A percentile compares a stretch with the other conserved stretches of the same genome.
Conservation (phyloP, 75 land plant genomes). For the Selaginella tamariscina region DNA sequence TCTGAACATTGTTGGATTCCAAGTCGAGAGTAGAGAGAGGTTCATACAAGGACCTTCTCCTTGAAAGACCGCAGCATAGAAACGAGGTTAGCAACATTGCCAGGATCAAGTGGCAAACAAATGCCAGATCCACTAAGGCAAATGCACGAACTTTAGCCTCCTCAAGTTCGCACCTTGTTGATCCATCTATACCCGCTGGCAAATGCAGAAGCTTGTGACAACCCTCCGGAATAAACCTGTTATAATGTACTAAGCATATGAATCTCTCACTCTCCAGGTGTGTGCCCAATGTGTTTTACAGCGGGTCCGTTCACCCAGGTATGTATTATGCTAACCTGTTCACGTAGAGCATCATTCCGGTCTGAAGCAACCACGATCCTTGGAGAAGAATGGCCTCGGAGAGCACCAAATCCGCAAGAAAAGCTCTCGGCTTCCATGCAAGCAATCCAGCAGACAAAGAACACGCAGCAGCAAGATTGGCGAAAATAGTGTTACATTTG, state of each 20-base stretch:
- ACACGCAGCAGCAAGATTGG: slow-evolving; percentile 22
- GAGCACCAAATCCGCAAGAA: slow-evolving; percentile 34
- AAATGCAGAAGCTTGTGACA: slow-evolving; percentile 41
- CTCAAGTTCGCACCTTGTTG: slow-evolving; percentile 55
- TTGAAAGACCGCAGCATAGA: slow-evolving; percentile 23
- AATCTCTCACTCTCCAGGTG: no score
- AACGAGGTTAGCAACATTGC: slow-evolving; percentile 23
- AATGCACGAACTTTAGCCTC: slow-evolving; percentile 36
- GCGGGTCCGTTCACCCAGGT: no score
- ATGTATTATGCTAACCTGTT: no score
- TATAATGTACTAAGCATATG: no score
- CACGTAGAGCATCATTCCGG: slow-evolving; percentile 46
- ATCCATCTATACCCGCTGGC: slow-evolving; percentile 33
- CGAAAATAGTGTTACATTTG: slow-evolving; percentile 31
- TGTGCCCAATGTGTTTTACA: no score
- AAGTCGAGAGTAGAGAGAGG: slow-evolving; percentile 4
- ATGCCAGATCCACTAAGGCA: slow-evolving; percentile 42
- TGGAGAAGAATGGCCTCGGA: slow-evolving; percentile 30
- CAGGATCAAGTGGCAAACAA: slow-evolving; percentile 32
- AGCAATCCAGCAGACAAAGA: slow-evolving; percentile 25
- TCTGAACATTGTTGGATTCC: slow-evolving; percentile 19
- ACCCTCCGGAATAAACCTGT: slow-evolving; percentile 55
- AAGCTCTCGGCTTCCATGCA: slow-evolving; percentile 29
- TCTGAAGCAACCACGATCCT: slow-evolving; percentile 54
- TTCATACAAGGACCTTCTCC: slow-evolving; percentile 24